phyloP scores from a whole-genome alignment of 73 alveolate genomes.

The Effrenium voratum region DNA sequence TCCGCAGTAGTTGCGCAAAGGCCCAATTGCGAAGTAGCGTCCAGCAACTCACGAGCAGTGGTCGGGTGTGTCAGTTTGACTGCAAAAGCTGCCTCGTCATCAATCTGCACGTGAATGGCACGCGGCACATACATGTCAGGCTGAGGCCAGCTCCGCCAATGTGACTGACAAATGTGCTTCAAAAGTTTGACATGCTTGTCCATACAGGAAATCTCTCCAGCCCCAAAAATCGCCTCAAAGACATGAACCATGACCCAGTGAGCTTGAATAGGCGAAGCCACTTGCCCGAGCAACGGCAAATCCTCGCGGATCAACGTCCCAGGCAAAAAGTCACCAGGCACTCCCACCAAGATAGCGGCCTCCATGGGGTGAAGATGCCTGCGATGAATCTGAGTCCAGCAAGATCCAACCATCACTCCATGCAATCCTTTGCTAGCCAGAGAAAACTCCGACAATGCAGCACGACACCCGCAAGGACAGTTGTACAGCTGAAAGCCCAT shows the following conservation, averaged over 20 bases:
- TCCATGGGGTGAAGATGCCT: conserved; percentile 2
- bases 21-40: no score
- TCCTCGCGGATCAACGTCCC: neutral
- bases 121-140: no score
- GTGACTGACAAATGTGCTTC: no score
- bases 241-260: conserved; percentile 12
- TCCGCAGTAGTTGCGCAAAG: no score
- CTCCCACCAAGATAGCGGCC: neutral
- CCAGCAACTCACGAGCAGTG: neutral
- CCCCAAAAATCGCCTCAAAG: no score
- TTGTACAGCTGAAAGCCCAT: neutral
- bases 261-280: neutral
- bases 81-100: no score
- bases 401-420: neutral
- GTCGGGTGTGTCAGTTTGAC: neutral
- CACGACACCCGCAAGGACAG: conserved; percentile 23
- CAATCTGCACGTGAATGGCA: no score
- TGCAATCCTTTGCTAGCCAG: neutral
- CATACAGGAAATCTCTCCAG: no score
- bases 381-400: neutral
- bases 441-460: neutral
- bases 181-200: no score
- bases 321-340: neutral
- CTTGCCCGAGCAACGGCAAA: neutral
- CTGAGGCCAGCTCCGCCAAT: no score